Percentiles rank a stretch among this genome's conserved stretches.
Conservation (phyloP, 2,329 filamentous ascomycete genomes). For the Elsinoe australis region DNA sequence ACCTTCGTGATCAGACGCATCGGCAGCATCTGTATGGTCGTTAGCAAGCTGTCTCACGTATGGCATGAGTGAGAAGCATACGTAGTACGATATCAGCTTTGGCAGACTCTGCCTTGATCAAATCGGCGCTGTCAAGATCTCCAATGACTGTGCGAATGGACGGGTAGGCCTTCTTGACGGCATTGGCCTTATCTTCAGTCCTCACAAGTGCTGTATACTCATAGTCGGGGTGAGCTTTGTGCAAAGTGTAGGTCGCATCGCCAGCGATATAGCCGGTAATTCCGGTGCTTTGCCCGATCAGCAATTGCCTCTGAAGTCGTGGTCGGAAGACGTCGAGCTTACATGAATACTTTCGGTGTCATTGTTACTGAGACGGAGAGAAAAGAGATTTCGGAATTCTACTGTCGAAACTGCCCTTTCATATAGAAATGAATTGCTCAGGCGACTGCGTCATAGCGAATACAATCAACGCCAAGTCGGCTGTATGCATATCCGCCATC, state of each 20-base stretch:
- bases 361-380: too few species aligned
- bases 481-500: too few species aligned
- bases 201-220: constrained; percentile 45
- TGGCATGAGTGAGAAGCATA: constrained; percentile 25
- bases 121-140: constrained; percentile 38
- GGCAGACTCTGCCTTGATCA: constrained; percentile 40
- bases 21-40: constrained; percentile 32
- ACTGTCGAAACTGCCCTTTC: too few species aligned
- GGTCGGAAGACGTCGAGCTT: too few species aligned
- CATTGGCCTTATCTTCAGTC: constrained; percentile 42
- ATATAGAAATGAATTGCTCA: too few species aligned
- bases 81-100: constrained; percentile 46
- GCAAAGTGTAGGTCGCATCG: constrained; percentile 39
- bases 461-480: too few species aligned
- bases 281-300: too few species aligned
- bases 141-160: constrained; percentile 47
- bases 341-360: too few species aligned
- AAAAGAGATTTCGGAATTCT: too few species aligned
- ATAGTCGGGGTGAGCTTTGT: constrained; percentile 42
- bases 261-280: constrained; percentile 38
- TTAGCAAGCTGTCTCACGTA: background rate
- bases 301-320: too few species aligned
- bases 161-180: constrained; percentile 40
- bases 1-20: constrained; percentile 38
- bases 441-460: too few species aligned